Evolutionary conservation across 2,329 filamentous ascomycete species (phyloP), one percentile per base, ranked within the genome.

Genomic region (Claviceps pazoutovae): DNA sequence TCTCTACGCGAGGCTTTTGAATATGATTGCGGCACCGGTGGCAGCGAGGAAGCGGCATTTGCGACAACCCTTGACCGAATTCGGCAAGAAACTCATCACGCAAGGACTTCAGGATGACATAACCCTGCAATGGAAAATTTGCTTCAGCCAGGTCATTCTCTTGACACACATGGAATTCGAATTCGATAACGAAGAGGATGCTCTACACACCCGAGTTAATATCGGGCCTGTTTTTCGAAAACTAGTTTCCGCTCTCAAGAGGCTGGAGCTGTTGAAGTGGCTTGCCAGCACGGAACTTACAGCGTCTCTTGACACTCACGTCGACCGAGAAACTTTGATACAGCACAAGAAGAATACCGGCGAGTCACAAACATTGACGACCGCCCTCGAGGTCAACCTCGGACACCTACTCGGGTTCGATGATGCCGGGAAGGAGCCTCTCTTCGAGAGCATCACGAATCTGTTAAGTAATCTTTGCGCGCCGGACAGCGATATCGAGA

Each of bases 111-210:
- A 91, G 61, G 89, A 97, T 62, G 84, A 79, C 13, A 77, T 93
- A 6, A 76, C 84, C 49, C 68, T 87, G 36, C 84, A 86, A 54
- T 83, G 82, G 68, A 80, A 80, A 54, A 73, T 93, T 8, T 80
- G 94, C 49, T 81, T 94, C 56, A 88, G 91, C 61, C 79, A 97
- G 53, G 71, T 97, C 2, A 76, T 93, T 2, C 75, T 98, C 6
- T 74, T 95, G 16, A 77, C 93, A 9, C 89, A 96, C 65, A 84
- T 97, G 75, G 85, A 93, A 64, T 83, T 83, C 41, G 88, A 93
- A 62, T 78, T 87, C 50, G 85, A 90, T 53, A 79, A 82, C 57
- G 81, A 84, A 43, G 82, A 88, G 42, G 79, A 86, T 16, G 79
- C 79, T 2, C 71, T 82, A 37, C 76, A 78, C 57, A 68, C 74